Base-by-base conservation (phyloP, 2,329 filamentous ascomycete species). In the Curvularia hawaiiensis region DNA sequence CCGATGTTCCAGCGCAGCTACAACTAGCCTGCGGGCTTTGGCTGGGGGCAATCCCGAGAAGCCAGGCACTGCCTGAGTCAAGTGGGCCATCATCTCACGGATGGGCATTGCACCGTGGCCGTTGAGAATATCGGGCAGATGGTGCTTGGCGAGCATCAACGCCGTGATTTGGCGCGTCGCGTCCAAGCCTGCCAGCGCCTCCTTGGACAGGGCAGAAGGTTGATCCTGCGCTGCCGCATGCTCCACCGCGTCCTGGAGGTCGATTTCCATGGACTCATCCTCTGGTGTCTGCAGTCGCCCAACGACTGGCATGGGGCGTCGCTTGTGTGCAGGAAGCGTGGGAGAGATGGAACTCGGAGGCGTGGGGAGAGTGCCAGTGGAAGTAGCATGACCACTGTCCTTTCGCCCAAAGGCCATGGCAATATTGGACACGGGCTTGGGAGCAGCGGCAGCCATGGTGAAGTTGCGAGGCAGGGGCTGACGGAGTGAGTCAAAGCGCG, bases 261-360 rank as follows among this genome's bases (percentile, higher is more conserved):
- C 93, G 70, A 96, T 84, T 75, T 97, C 92, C 61, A 92, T 95
- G 76, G 93, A 50, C 50, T 60, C 85, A 38, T 72, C 66, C 45
- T 68, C 62, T 63, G 82, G 80, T 49, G 81, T 77, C 43, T 79
- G 78, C 8, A 70, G 80, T 77, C 62, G 80, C 71, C 58, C 80
- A 74, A 47, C 78, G 74, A 52, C 79, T 75, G 59, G 80, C 77
- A 64, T 77, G 72, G 48, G 80, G 77, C 89, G 90, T 74, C 90
- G 86, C 70, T 89, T 90, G 70, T 94, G 91, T 59, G 93, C 91
- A 69, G 90, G 88, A 66, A 97, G 84, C 67, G 87, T 89, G 48
- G 94, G 94, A 61, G 93, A 97, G 76, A 97, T 92, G 78, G 93
- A 97, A 82, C 94, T 96, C 60, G 94, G 94, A 74, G 94, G 94